phyloP scores from a whole-genome alignment of 495 filamentous ascomycete genomes.

The Podospora pseudopauciseta region DNA sequence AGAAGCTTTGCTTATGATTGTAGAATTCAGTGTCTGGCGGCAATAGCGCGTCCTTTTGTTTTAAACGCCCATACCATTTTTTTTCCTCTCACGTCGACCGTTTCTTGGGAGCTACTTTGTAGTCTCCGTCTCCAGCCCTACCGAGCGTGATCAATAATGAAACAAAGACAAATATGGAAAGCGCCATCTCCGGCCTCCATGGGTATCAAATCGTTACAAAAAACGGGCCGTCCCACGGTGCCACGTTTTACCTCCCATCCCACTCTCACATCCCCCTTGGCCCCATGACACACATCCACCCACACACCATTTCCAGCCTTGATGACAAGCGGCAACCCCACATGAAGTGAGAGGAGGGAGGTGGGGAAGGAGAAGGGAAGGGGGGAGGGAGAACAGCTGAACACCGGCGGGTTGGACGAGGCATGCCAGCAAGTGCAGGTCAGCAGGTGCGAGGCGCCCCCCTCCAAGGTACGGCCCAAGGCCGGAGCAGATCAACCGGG shows the following conservation, averaged over 20 bases:
- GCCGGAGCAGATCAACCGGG: neutral
- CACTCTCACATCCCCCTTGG: neutral
- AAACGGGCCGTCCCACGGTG: conserved; percentile 13
- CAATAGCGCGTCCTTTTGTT: neutral
- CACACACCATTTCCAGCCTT: conserved; percentile 20
- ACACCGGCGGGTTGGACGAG: conserved; percentile 5
- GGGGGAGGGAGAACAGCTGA: neutral
- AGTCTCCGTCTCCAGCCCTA: conserved; percentile 10
- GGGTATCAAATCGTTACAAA: conserved; percentile 27
- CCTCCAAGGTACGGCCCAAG: neutral
- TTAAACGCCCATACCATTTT: neutral
- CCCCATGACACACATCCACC: neutral
- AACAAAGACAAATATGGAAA: conserved; percentile 18
- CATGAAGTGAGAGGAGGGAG: neutral
- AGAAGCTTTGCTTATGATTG: neutral
- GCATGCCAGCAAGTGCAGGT: conserved; percentile 17
- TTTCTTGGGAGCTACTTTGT: neutral
- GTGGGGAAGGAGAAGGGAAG: conserved; percentile 1
- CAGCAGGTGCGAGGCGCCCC: conserved; percentile 9
- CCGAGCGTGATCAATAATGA: conserved; percentile 13
- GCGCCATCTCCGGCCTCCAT: conserved; percentile 19
- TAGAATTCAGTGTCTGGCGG: neutral
- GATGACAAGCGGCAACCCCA: neutral
- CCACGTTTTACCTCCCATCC: neutral
- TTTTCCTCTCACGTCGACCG: neutral